Evolutionary conservation across 2,329 filamentous ascomycete species (phyloP).

Genomic region (Cladophialophora psammophila): DNA sequence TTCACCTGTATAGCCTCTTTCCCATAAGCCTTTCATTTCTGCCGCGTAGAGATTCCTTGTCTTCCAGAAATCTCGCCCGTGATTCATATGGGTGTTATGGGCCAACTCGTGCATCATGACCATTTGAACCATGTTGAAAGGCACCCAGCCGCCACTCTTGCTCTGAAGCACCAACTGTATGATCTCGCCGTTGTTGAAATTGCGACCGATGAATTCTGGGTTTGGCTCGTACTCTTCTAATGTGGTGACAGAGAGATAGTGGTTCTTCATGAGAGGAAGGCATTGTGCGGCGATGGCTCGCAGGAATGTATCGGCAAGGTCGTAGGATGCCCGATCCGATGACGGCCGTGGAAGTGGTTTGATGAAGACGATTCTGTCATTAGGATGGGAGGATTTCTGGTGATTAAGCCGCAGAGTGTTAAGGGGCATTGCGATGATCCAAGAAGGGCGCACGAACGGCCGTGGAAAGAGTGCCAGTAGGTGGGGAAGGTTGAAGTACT

Average conservation of each 20-base stretch:
- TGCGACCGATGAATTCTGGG: conserved; percentile 81
- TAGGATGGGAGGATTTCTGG: conserved; percentile 41
- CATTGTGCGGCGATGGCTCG: conserved; percentile 83
- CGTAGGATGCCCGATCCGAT: conserved; percentile 55
- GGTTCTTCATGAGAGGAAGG: conserved; percentile 72
- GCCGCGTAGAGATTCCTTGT: conserved; percentile 76
- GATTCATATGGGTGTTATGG: conserved; percentile 92
- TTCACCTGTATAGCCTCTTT: conserved; percentile 75
- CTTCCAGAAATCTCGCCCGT: conserved; percentile 80
- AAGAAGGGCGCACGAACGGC: neutral
- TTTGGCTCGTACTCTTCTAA: conserved; percentile 86
- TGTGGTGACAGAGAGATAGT: conserved; percentile 70
- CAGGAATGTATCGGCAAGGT: conserved; percentile 72
- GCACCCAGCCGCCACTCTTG: conserved; percentile 72
- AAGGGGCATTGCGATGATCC: conserved; percentile 67
- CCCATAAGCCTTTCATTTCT: conserved; percentile 75
- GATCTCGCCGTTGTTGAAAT: conserved; percentile 89
- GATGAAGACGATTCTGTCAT: conserved; percentile 75
- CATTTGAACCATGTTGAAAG: conserved; percentile 86
- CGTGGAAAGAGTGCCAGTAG: neutral
- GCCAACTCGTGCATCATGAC: conserved; percentile 94
- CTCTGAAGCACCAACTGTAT: conserved; percentile 81
- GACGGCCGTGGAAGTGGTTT: conserved; percentile 73
- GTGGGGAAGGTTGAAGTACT: neutral
- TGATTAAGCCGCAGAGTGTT: conserved; percentile 79